Evolutionary conservation across 2,329 filamentous ascomycete species (phyloP), one percentile per base, ranked within the genome.

Genomic region (Dactylellina parvicollis): DNA sequence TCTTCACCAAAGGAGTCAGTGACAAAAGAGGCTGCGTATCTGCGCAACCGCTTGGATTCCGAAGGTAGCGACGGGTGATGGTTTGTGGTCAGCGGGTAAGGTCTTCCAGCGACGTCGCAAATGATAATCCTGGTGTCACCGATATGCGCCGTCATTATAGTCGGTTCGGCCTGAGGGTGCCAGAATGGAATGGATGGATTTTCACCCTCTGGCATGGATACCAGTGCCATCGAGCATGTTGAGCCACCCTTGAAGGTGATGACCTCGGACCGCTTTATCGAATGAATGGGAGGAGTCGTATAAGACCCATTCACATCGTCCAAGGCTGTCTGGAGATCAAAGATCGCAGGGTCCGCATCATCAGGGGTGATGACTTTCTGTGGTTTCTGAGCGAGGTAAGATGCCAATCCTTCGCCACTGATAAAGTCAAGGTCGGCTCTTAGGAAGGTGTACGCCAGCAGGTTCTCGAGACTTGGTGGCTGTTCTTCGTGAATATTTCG

Each of bases 1-100:
- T 98, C 93, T 82, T 99, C 95, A 79, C 95, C 95, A 80, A 99
- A 99, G 32, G 92, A 96, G 82, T 99, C 95, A 0, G 94, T 95
- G 16, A 96, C 90, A 79, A 98, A 94, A 1, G 90, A 89, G 28
- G 90, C 87, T 1, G 92, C 91, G 79, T 93, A 98, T 52, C 93
- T 89, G 46, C 93, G 90, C 22, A 99, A 85, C 5, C 95, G 88
- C 42, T 88, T 89, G 8, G 90, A 89, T 83, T 99, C 95, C 62
- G 88, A 85, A 0, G 95, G 95, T 3, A 90, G 88, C n/a, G 89
- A 91, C 0, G 95, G 94, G 79, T 96, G 95, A 81, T 99, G 95
- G 80, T 96, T 92, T 18, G 90, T 92, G 0, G 95, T 98, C 36
- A 96, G 80, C 0, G 94, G 90, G 1, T 91, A 86, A 0, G 93